Evolutionary conservation across 371 early-diverging fungal species (phyloP), one percentile per base, ranked within the genome.

Genomic region (Saksenaea vasiformis): DNA sequence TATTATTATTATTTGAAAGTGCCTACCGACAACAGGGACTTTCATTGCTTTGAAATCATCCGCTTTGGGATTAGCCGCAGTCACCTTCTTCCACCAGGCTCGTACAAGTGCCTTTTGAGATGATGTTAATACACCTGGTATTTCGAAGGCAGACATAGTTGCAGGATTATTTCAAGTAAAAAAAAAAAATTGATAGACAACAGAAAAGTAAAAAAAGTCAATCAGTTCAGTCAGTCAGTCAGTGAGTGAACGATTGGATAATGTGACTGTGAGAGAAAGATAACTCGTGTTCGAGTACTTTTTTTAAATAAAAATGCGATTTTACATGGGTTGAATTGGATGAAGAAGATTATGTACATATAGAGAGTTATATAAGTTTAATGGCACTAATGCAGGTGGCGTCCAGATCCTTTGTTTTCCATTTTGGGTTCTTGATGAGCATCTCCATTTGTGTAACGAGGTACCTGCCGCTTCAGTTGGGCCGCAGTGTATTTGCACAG

Each of bases 41-140:
- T 54, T 51, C 43, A 59, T 61, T 31, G 43, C 54, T 54, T 53
- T 54, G 57, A 43, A 54, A 56, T 61, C 65, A 27, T 65, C 55
- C 13, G 67, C 55, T 59, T 60, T 68, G 47, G 36, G 53, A 58
- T 58, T 67, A 24, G 38, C 34, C 19, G 61, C 64, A 11, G 63
- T 62, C 31, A 58, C 73, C 58, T 74, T 79, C 51, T 72, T 76
- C 79, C 79, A 79, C 79, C 79, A 79, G 17, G 79, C 68, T 37
- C 69, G 64, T 34, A 73, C 36, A 24, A 71, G 58, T 1, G 54
- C 60, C 51, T 76, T 79, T 43, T 79, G 76, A 5, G 66, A 57
- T n/a, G 71, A 58, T 3, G 74, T 57, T 11, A 77, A 39, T 9
- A 62, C 38, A 62, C 64, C 66, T 27, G 67, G 71, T 53, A 66